These are phyloP conservation scores for Fomitopsis pinicola DNA, from an alignment of 1,284 basidiomycete genomes.

Conservation along the genomic window DNA sequence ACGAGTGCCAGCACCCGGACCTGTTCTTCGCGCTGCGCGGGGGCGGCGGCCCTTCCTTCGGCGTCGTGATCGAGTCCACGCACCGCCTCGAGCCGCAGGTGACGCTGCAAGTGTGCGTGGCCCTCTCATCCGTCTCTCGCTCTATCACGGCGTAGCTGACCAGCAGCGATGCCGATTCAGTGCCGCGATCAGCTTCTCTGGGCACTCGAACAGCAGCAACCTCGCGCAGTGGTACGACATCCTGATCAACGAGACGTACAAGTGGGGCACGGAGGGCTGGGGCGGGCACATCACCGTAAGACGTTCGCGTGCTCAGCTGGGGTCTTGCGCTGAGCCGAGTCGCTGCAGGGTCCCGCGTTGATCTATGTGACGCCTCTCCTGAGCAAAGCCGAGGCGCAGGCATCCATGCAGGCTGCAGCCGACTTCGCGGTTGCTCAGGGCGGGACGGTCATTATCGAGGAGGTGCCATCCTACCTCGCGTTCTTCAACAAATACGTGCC, in stretches of 20 bases:
- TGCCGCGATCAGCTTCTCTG: constrained; percentile 15
- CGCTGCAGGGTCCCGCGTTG: constrained; percentile 9
- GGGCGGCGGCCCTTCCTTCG: constrained; percentile 27
- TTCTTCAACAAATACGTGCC: constrained; percentile 30
- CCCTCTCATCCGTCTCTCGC: not conserved
- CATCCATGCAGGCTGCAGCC: constrained; percentile 26
- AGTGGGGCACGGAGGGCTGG: constrained; percentile 48
- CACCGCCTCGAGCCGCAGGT: constrained; percentile 22
- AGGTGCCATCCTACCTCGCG: constrained; percentile 26
- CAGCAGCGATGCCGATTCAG: constrained; percentile 6
- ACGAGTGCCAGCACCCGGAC: constrained; percentile 31
- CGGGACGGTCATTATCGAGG: constrained; percentile 29
- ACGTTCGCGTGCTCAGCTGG: constrained; percentile 2
- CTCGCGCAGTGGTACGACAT: constrained; percentile 22
- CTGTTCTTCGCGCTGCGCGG: constrained; percentile 31
- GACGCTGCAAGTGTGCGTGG: constrained; percentile 22
- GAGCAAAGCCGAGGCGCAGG: constrained; percentile 22
- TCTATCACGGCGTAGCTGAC: constrained; percentile 6
- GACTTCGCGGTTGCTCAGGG: constrained; percentile 28
- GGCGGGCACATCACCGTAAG: constrained; percentile 39
- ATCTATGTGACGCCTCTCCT: constrained; percentile 28
- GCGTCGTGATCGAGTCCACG: constrained; percentile 27
- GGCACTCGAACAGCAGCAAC: constrained; percentile 9
- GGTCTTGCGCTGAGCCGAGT: not conserved
- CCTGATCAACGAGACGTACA: constrained; percentile 32